These are phyloP conservation scores for Ceratocystis diversiconidia DNA, from an alignment of 2,329 filamentous ascomycete genomes.

Conservation along the genomic window DNA sequence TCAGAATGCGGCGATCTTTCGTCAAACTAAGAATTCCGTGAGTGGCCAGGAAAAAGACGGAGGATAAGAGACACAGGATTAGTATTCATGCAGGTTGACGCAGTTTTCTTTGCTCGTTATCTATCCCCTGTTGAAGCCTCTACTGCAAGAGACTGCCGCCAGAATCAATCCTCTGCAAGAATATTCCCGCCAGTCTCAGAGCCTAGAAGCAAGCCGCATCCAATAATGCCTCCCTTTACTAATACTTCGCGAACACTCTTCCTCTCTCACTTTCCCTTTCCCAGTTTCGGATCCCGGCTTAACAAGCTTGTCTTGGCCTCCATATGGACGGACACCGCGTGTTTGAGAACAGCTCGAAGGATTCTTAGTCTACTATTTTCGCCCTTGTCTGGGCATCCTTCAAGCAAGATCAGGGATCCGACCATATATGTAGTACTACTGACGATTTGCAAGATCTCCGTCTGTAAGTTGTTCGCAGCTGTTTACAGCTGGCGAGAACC, in stretches of 20 bases:
- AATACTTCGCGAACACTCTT: neutral
- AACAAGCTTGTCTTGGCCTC: neutral
- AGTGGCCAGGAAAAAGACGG: no score
- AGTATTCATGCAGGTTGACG: neutral
- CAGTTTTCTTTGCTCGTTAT: neutral
- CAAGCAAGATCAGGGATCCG: neutral
- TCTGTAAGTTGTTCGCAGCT: neutral
- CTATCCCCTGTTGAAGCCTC: neutral
- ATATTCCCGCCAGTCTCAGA: neutral
- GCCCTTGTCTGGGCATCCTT: neutral
- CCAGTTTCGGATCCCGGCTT: neutral
- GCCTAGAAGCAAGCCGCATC: neutral
- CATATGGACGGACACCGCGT: neutral
- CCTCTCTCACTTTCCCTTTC: neutral
- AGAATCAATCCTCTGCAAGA: neutral
- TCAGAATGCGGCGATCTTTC: no score
- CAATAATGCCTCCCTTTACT: neutral
- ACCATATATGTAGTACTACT: no score
- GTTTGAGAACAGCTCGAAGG: constrained; percentile 2
- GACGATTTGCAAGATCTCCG: neutral
- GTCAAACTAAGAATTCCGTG: no score
- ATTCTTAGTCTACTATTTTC: constrained; percentile 2
- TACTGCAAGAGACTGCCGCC: no score
- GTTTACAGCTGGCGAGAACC: neutral
- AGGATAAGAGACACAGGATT: neutral